These are phyloP conservation scores for Chrysoporthe puriensis DNA, from an alignment of 2,329 filamentous ascomycete genomes.

Conservation along the genomic window DNA sequence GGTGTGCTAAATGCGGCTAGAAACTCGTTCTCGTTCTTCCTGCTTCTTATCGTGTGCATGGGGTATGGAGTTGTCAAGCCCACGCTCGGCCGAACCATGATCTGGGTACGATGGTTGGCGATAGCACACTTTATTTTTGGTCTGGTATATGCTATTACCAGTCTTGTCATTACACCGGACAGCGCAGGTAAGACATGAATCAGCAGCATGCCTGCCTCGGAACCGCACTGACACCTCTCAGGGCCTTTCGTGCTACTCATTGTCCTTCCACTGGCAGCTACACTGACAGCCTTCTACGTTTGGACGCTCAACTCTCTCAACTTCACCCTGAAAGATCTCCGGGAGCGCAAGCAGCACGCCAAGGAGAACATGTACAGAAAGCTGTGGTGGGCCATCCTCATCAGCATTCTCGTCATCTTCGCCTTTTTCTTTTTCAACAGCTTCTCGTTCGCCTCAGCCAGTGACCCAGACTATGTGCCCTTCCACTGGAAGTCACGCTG, in stretches of 20 bases:
- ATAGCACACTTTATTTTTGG: constrained; percentile 94
- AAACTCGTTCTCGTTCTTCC: constrained; percentile 98
- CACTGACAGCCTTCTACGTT: constrained; percentile 94
- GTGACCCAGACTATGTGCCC: constrained; percentile 87
- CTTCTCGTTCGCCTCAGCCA: constrained; percentile 86
- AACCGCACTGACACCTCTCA: constrained; percentile 32
- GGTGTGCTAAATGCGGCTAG: constrained; percentile 89
- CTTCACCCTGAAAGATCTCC: constrained; percentile 92
- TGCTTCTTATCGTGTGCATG: constrained; percentile 98
- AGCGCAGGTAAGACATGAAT: constrained; percentile 62
- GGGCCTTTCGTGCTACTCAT: constrained; percentile 91
- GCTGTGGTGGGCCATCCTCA: constrained; percentile 96
- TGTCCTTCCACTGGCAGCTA: constrained; percentile 87
- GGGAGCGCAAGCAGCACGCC: constrained; percentile 88
- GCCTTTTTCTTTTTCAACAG: constrained; percentile 99
- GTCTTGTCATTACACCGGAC: constrained; percentile 85
- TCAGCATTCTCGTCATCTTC: constrained; percentile 93
- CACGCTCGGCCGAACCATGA: constrained; percentile 89
- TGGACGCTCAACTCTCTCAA: constrained; percentile 98
- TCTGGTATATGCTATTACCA: constrained; percentile 88
- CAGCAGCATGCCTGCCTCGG: not conserved
- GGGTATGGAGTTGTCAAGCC: constrained; percentile 98
- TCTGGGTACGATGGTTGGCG: constrained; percentile 87
- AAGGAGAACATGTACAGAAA: constrained; percentile 98
- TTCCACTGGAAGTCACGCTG: constrained; percentile 97